A percentile compares a stretch with the other conserved stretches of the same genome.
Evolutionary conservation across 305 asterid species (phyloP).

Genomic region (Solanum hybrid): DNA sequence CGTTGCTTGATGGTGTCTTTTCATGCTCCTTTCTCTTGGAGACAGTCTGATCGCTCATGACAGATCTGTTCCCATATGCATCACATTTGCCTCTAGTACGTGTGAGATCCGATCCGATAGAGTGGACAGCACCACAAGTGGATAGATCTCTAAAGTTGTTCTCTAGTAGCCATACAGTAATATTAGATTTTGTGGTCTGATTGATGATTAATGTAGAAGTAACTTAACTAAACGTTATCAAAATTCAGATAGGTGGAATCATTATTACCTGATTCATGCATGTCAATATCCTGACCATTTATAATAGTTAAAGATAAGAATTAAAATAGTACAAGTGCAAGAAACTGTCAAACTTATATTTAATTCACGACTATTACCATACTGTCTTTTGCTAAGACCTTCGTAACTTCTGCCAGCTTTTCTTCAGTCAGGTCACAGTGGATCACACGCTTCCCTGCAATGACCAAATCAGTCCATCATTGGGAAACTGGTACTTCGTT

Average conservation of each 20-base stretch:
- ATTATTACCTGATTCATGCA: conserved; percentile 32
- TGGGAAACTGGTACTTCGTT: not conserved
- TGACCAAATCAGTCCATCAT: not conserved
- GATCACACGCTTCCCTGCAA: conserved; percentile 78
- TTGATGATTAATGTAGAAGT: conserved; percentile 1
- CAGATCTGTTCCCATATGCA: conserved; percentile 32
- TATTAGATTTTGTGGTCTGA: not conserved
- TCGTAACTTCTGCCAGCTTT: conserved; percentile 62
- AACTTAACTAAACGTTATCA: conserved; percentile 16
- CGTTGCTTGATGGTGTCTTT: conserved; percentile 61
- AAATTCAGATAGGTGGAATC: conserved; percentile 28
- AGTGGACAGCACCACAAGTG: conserved; percentile 77
- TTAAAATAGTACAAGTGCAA: not conserved
- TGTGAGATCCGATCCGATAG: conserved; percentile 76
- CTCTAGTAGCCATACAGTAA: conserved; percentile 21
- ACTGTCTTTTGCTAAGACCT: conserved; percentile 35
- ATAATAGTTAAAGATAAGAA: not conserved
- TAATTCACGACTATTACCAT: conserved; percentile 33
- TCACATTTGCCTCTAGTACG: conserved; percentile 55
- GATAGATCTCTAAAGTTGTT: conserved; percentile 50
- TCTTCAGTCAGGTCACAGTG: conserved; percentile 70
- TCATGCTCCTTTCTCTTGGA: conserved; percentile 41
- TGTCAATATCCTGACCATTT: conserved; percentile 45
- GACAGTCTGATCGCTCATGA: conserved; percentile 38
- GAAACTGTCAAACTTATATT: not conserved